Evolutionary conservation across 345 rosid genomes (phyloP).

Genomic region (Gossypium ekmanianum): DNA sequence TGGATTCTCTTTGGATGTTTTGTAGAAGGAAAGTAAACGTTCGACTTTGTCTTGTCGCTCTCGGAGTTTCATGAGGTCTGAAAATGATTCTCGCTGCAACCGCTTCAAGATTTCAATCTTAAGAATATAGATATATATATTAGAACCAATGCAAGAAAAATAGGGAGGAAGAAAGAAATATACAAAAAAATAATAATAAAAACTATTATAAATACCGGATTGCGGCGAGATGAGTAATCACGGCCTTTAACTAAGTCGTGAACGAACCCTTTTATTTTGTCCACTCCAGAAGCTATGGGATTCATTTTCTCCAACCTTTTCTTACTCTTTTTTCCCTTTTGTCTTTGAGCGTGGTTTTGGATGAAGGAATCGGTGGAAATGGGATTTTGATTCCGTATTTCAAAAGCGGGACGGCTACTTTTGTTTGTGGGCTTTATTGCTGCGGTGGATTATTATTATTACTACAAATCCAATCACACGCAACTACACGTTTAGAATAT

Average conservation of each 20-base stretch:
- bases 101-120: conserved; percentile 89
- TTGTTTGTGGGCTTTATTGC: background rate
- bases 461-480: too few species aligned
- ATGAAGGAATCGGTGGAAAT: background rate
- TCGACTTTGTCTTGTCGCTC: conserved; percentile 89
- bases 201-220: conserved; percentile 45
- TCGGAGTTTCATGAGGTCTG: conserved; percentile 81
- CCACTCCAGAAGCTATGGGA: conserved; percentile 41
- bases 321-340: background rate
- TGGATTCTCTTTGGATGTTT: conserved; percentile 44
- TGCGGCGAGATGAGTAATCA: conserved; percentile 37
- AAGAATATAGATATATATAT: conserved; percentile 13
- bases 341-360: background rate
- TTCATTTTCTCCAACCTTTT: conserved; percentile 39
- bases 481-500: too few species aligned
- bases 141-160: background rate
- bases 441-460: too few species aligned
- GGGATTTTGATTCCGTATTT: background rate
- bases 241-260: conserved; percentile 46
- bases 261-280: conserved; percentile 46
- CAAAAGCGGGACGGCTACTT: conserved; percentile 6
- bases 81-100: conserved; percentile 75
- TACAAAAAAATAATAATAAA: background rate
- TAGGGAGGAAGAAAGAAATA: background rate
- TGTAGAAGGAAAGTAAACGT: conserved; percentile 50